A percentile compares a stretch with the other conserved stretches of the same genome.
Conservation (phyloP, 768 basidiomycete genomes). For the Suillus luteus region DNA sequence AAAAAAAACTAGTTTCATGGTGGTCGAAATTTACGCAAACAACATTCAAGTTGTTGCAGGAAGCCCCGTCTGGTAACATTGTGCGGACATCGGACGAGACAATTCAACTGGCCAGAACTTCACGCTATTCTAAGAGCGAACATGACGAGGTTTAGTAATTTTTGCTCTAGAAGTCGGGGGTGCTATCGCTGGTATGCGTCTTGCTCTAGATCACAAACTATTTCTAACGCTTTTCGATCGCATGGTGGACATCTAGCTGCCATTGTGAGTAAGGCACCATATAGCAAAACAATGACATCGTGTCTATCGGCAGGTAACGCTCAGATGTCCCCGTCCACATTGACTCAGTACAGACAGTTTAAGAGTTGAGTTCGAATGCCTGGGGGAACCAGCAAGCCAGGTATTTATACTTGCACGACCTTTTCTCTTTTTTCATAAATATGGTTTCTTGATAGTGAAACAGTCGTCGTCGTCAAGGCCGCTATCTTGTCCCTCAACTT, state of each 20-base stretch:
- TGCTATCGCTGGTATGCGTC: conserved; percentile 14
- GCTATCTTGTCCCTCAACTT: not conserved
- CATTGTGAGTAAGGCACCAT: no score
- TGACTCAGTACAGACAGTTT: not conserved
- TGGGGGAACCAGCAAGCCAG: not conserved
- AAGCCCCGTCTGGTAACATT: conserved; percentile 19
- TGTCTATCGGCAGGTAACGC: not conserved
- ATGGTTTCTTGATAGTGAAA: not conserved
- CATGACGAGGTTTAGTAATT: conserved; percentile 20
- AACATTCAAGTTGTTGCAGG: conserved; percentile 16
- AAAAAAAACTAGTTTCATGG: conserved; percentile 18
- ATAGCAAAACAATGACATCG: no score
- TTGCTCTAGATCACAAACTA: not conserved
- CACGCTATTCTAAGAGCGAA: conserved; percentile 11
- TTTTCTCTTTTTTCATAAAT: not conserved
- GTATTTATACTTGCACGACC: not conserved
- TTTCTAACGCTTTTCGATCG: conserved; percentile 4
- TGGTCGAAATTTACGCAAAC: conserved; percentile 26
- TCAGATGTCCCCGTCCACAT: not conserved
- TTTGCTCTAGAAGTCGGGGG: conserved; percentile 19
- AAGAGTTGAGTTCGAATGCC: not conserved
- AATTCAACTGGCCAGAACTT: not conserved
- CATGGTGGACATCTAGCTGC: conserved; percentile 9
- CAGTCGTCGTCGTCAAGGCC: not conserved
- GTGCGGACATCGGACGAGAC: conserved; percentile 3